Evolutionary conservation across 441 rosid species (phyloP).

Genomic region (Kokia cookei): DNA sequence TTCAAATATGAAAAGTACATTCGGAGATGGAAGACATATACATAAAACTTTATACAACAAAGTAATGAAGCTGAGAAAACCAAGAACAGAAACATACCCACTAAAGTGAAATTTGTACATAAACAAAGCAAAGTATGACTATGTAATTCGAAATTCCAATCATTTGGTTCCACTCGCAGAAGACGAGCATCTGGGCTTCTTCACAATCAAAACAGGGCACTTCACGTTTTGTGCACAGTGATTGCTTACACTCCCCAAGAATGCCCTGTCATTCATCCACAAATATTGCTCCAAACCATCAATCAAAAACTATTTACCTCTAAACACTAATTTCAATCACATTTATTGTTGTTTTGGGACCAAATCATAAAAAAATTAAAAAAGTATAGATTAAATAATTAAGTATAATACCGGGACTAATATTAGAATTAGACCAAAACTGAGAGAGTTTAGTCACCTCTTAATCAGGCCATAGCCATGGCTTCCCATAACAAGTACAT

Average conservation of each 20-base stretch:
- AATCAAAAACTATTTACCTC: too few relatives aligned
- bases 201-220: neutral
- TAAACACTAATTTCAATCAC: neutral
- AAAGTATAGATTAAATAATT: too few relatives aligned
- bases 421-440: neutral
- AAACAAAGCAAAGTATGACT: neutral
- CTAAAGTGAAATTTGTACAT: neutral
- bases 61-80: neutral
- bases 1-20: too few relatives aligned
- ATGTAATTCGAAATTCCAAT: neutral
- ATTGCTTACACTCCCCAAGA: slow-evolving; percentile 61
- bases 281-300: neutral
- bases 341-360: neutral
- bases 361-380: too few relatives aligned
- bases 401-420: too few relatives aligned
- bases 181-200: slow-evolving; percentile 37
- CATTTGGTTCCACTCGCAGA: slow-evolving; percentile 1
- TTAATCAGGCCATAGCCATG: slow-evolving; percentile 59
- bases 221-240: slow-evolving; percentile 32
- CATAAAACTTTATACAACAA: neutral
- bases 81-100: neutral
- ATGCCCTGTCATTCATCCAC: slow-evolving; percentile 24
- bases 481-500: slow-evolving; percentile 57
- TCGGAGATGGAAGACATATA: too few relatives aligned
- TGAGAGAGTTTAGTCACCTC: slow-evolving; percentile 20